phyloP scores from a whole-genome alignment of 257 asterid genomes.

The Marsdenia floribunda region DNA sequence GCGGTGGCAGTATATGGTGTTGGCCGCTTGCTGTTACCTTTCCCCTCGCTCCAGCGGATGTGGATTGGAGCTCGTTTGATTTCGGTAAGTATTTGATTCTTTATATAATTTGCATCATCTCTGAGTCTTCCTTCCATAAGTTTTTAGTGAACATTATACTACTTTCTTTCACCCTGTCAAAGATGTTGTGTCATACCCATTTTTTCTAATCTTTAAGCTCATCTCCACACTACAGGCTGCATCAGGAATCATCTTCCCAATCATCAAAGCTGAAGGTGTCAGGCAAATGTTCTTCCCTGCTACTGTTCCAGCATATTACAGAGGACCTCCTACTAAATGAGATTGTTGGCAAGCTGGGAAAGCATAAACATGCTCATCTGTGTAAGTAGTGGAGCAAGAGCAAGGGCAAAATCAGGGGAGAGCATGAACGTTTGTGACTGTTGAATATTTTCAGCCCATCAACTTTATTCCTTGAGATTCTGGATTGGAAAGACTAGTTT shows the following conservation, averaged over 20 bases:
- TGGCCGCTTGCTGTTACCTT: slow-evolving; percentile 56
- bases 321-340: slow-evolving; percentile 36
- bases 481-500: not conserved
- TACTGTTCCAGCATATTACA: slow-evolving; percentile 46
- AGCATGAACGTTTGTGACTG: slow-evolving; percentile 14
- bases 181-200: too few species aligned
- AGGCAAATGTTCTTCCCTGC: slow-evolving; percentile 58
- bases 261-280: slow-evolving; percentile 56
- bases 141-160: not conserved
- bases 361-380: not conserved
- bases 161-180: not conserved
- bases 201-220: slow-evolving; percentile 4
- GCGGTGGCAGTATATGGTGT: slow-evolving; percentile 55
- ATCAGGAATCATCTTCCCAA: slow-evolving; percentile 46
- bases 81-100: slow-evolving; percentile 22
- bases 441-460: slow-evolving; percentile 12
- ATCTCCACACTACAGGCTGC: slow-evolving; percentile 36
- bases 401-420: not conserved
- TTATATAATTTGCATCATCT: not conserved
- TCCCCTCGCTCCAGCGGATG: slow-evolving; percentile 46
- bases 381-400: not conserved
- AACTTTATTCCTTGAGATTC: not conserved
- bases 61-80: slow-evolving; percentile 48
- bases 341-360: slow-evolving; percentile 1
- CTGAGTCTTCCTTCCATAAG: not conserved